Evolutionary conservation across 805 yeast genomes (phyloP), one percentile per base, ranked within the genome.

Genomic region (Grigorovia jiainica): DNA sequence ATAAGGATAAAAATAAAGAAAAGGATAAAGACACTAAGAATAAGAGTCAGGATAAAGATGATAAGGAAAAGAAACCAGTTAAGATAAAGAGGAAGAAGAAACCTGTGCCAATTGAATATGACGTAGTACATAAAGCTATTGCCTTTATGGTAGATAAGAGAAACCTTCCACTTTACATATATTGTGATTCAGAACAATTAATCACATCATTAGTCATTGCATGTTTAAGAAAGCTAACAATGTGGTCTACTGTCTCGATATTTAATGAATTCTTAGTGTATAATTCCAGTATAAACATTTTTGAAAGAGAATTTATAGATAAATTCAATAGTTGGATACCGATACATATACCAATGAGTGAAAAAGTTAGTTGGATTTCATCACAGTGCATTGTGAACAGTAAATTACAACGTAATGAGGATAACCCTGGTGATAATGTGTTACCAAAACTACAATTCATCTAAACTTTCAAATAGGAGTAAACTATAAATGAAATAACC

Each of bases 241-340:
- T 82, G 51, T 92, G 98, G 98, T 80, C 92, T 8, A 74, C 84
- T 6, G 85, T 87, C 3, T 80, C 96, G 0, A 87, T 90, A 11
- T 77, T 84, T 52, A 85, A 81, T 48, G 98, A 90, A 63, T 89
- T 83, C 53, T 72, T 82, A 34, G 76, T 79, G 43, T 89, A 76
- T 58, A 75, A 89, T 7, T 79, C 85, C 13, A 79, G 80, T 40
- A 78, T 86, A 25, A 87, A 87, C 35, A 76, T 85, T 34, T 82
- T 84, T 48, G 97, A 90, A 58, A 69, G 95, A 45, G 70, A 69
- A 37, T 92, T 90, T 55, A 85, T 90, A 19, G 95, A 87, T 48
- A 77, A 78, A 11, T 90, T 85, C 59, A 67, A 72, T 42, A 83
- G 85, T 0, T 79, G 74, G 47, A 69, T 85, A 15, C 70, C 67